A percentile compares a stretch with the other conserved stretches of the same genome.
Conservation (phyloP, 768 basidiomycete species). For the Amanita muscaria region DNA sequence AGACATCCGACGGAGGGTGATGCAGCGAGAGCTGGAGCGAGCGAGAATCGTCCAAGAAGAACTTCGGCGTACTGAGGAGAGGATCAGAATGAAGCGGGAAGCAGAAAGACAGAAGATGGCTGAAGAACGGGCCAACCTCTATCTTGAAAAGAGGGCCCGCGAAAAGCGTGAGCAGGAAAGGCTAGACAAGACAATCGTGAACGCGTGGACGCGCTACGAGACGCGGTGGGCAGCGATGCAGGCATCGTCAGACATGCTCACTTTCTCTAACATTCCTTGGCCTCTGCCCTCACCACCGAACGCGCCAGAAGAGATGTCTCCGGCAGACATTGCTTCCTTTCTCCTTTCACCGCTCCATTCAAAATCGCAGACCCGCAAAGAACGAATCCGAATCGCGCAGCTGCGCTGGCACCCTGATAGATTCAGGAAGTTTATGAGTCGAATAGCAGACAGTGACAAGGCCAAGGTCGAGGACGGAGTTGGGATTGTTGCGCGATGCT, state of each 20-base stretch:
- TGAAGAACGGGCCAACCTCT: constrained; percentile 36
- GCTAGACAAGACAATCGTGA: constrained; percentile 35
- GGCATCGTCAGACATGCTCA: constrained; percentile 36
- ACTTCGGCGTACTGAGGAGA: constrained; percentile 19
- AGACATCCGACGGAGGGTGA: constrained; percentile 33
- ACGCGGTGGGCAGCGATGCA: constrained; percentile 48
- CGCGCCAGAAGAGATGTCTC: constrained; percentile 39
- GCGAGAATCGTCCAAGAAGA: constrained; percentile 45
- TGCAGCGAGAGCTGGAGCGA: constrained; percentile 38
- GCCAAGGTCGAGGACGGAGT: constrained; percentile 50
- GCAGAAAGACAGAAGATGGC: constrained; percentile 37
- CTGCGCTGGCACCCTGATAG: constrained; percentile 80
- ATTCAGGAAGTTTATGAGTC: constrained; percentile 47
- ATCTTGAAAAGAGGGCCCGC: constrained; percentile 31
- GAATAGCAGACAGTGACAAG: constrained; percentile 46
- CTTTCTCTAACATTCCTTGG: constrained; percentile 67
- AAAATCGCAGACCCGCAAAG: constrained; percentile 45
- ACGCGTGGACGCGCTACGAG: constrained; percentile 62
- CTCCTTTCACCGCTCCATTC: constrained; percentile 63
- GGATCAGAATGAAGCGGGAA: constrained; percentile 27
- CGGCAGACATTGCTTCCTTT: constrained; percentile 48
- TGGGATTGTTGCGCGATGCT: constrained; percentile 53
- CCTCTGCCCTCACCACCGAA: constrained; percentile 40
- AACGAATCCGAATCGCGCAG: constrained; percentile 57
- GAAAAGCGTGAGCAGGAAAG: constrained; percentile 34